Percentiles rank a stretch among this genome's conserved stretches.
phyloP scores from a whole-genome alignment of 495 filamentous ascomycete genomes.

The Daldinia bambusicola region DNA sequence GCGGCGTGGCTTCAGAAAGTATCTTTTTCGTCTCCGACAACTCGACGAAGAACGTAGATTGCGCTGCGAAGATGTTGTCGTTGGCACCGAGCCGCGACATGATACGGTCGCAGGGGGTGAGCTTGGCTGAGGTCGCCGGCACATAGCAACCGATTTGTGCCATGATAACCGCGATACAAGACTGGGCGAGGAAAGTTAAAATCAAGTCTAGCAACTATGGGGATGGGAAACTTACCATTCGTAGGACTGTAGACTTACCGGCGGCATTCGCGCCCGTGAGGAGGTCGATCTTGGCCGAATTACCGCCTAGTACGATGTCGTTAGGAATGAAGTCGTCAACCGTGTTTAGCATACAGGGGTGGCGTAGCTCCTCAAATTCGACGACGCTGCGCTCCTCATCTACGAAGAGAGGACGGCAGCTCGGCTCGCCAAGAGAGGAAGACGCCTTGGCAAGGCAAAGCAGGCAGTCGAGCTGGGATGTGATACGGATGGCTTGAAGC shows the following conservation, averaged over 20 bases:
- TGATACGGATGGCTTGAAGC: conserved; percentile 85
- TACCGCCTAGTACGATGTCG: conserved; percentile 87
- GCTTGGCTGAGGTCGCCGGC: conserved; percentile 80
- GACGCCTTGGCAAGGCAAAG: conserved; percentile 93
- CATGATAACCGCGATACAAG: conserved; percentile 96
- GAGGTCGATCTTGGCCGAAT: conserved; percentile 82
- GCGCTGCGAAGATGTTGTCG: conserved; percentile 98
- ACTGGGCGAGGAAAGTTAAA: conserved; percentile 46
- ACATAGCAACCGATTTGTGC: conserved; percentile 98
- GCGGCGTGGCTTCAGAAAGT: conserved; percentile 90
- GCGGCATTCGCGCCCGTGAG: conserved; percentile 97
- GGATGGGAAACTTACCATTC: conserved; percentile 75
- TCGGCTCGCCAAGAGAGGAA: conserved; percentile 79
- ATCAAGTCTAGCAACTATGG: conserved; percentile 13
- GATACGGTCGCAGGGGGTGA: conserved; percentile 95
- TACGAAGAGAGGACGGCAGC: conserved; percentile 88
- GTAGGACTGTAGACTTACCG: conserved; percentile 96
- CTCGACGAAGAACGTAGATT: conserved; percentile 99
- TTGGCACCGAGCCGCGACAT: conserved; percentile 99
- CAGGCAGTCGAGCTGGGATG: conserved; percentile 93
- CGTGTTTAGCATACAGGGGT: conserved; percentile 90
- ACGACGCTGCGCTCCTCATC: conserved; percentile 85
- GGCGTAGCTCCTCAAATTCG: conserved; percentile 90
- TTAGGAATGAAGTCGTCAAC: conserved; percentile 98
- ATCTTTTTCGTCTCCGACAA: conserved; percentile 99